These are phyloP conservation scores for Dissophora globulifera DNA, from an alignment of 192 early-diverging fungal species.

Conservation along the genomic window DNA sequence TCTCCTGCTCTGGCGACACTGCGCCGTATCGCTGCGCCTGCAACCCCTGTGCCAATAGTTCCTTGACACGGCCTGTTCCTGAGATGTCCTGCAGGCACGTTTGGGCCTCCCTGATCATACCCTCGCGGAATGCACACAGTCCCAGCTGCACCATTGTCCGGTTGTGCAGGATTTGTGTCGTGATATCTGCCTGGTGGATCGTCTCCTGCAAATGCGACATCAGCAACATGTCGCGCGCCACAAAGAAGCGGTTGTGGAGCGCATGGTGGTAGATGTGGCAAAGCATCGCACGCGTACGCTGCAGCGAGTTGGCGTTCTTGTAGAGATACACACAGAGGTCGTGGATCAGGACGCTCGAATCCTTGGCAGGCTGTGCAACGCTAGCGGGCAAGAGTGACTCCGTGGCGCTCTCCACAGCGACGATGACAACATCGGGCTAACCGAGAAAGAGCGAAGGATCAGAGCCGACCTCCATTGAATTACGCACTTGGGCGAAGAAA, in stretches of 20 bases:
- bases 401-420: slow-evolving; percentile 70
- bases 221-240: slow-evolving; percentile 94
- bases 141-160: slow-evolving; percentile 96
- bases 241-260: slow-evolving; percentile 93
- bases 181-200: slow-evolving; percentile 87
- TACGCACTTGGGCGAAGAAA: no score
- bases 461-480: no score
- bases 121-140: slow-evolving; percentile 94
- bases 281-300: slow-evolving; percentile 94
- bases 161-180: slow-evolving; percentile 96
- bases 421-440: slow-evolving; percentile 88
- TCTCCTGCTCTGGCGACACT: slow-evolving; percentile 90
- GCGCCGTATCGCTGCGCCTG: slow-evolving; percentile 77
- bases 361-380: slow-evolving; percentile 59
- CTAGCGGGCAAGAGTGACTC: slow-evolving; percentile 60
- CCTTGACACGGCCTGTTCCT: slow-evolving; percentile 86
- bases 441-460: not conserved
- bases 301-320: slow-evolving; percentile 80
- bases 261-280: slow-evolving; percentile 98
- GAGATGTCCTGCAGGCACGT: slow-evolving; percentile 90
- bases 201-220: slow-evolving; percentile 99
- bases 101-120: slow-evolving; percentile 90
- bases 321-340: slow-evolving; percentile 91
- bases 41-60: slow-evolving; percentile 90
- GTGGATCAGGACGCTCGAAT: slow-evolving; percentile 76